Conservation (phyloP, 129 eudicot species). For the Daucus carota region DH1_v3.0 NC_030383.2:59859501-59860000, state of each 20-base stretch:
- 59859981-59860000: constrained; percentile 31
- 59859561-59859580: constrained; percentile 28
- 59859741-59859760: constrained; percentile 7
- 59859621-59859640: constrained; percentile 18
- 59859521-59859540: constrained; percentile 6
- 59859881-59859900: constrained; percentile 47
- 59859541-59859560: constrained; percentile 33
- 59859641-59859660: not conserved
- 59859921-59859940: not conserved
- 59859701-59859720: constrained; percentile 14
- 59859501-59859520: constrained; percentile 8
- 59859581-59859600: constrained; percentile 20
- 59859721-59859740: constrained; percentile 14
- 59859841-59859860: constrained; percentile 20
- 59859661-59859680: not conserved
- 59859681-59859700: constrained; percentile 6
- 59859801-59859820: constrained; percentile 9
- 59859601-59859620: constrained; percentile 24
- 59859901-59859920: constrained; percentile 35
- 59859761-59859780: not conserved
- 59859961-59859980: not conserved
- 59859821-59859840: constrained; percentile 13
- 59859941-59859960: not conserved
- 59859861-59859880: constrained; percentile 26
- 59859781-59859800: constrained; percentile 14